A percentile compares a stretch with the other conserved stretches of the same genome.
These are phyloP conservation scores for Colletotrichum falcatum DNA, from an alignment of 2,329 filamentous ascomycete species.

Conservation along the genomic window DNA sequence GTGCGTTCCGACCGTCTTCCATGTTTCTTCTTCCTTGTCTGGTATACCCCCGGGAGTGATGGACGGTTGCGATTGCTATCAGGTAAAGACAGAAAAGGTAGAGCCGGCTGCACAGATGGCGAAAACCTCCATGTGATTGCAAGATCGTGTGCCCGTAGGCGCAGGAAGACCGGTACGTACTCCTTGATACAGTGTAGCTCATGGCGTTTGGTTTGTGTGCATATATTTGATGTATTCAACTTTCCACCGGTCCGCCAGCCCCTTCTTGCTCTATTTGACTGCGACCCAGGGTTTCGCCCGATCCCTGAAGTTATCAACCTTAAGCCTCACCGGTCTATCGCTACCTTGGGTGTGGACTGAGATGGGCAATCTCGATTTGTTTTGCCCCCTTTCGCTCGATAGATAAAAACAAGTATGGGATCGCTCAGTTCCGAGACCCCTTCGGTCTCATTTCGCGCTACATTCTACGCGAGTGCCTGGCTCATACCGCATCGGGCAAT, in stretches of 20 bases:
- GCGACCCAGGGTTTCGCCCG: neutral
- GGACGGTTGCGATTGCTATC: neutral
- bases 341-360: constrained; percentile 2
- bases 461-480: neutral
- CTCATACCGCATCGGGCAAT: constrained; percentile 87
- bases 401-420: constrained; percentile 8
- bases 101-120: neutral
- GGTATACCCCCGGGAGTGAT: neutral
- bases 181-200: neutral
- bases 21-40: neutral
- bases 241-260: neutral
- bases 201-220: neutral
- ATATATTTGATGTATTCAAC: constrained; percentile 23
- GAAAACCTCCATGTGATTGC: neutral
- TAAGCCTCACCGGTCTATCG: constrained; percentile 18
- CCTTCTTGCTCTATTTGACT: constrained; percentile 3
- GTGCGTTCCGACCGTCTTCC: neutral
- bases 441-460: constrained; percentile 2
- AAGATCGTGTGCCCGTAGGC: neutral
- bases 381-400: constrained; percentile 13
- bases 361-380: neutral
- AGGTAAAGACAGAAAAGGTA: neutral
- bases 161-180: neutral
- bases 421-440: neutral
- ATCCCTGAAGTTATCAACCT: neutral